Evolutionary conservation across 2,329 filamentous ascomycete genomes (phyloP).

Genomic region (Lecanicillium sp.): DNA sequence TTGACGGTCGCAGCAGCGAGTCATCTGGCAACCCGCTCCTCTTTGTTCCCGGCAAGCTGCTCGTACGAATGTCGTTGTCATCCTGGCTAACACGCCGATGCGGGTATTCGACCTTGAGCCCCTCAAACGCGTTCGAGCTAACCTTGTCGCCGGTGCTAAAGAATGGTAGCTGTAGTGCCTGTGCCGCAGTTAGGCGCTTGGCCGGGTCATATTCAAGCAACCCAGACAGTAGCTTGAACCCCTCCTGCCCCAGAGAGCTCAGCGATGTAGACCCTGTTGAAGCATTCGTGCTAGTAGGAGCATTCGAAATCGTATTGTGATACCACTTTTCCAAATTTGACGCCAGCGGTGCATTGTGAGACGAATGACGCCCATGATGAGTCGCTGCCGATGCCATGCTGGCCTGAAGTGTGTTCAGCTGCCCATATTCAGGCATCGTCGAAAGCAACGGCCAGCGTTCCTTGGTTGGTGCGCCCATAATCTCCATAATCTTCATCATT

Average conservation of each 20-base stretch:
- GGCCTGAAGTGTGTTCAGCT: conserved; percentile 52
- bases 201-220: conserved; percentile 90
- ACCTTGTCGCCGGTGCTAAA: conserved; percentile 70
- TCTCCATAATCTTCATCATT: conserved; percentile 98
- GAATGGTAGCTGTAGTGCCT: conserved; percentile 85
- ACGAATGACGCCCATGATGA: conserved; percentile 19
- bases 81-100: conserved; percentile 86
- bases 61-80: conserved; percentile 90
- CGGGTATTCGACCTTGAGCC: conserved; percentile 81
- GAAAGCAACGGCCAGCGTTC: conserved; percentile 80
- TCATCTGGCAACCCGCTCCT: conserved; percentile 81
- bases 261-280: conserved; percentile 35
- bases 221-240: conserved; percentile 72
- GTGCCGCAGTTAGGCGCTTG: conserved; percentile 77
- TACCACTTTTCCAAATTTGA: conserved; percentile 73
- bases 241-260: conserved; percentile 63
- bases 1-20: conserved; percentile 52
- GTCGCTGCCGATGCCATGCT: conserved; percentile 30
- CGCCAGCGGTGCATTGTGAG: conserved; percentile 18
- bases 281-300: conserved; percentile 37
- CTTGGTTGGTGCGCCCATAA: conserved; percentile 84
- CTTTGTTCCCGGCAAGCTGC: conserved; percentile 85
- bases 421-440: conserved; percentile 79
- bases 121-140: conserved; percentile 82
- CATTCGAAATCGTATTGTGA: conserved; percentile 58